Base-by-base conservation (phyloP, 2,329 filamentous ascomycete genomes). In the Aureobasidium pullulans region DNA sequence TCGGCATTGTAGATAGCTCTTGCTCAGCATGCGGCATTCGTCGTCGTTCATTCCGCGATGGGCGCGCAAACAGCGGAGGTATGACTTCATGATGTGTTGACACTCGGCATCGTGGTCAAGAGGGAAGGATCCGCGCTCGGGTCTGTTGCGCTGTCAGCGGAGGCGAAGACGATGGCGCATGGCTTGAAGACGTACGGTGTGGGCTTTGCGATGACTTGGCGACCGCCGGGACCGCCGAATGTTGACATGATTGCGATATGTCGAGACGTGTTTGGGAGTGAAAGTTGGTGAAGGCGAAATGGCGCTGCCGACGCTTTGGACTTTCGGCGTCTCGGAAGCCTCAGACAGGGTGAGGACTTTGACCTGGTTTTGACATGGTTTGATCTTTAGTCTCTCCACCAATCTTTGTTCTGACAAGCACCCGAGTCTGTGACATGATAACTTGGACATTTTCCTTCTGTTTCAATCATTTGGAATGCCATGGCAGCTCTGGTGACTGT, bases 101-200 rank as follows among this genome's bases (percentile, higher is more conserved):
- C 94, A 99, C 78, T 99, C 94, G 69, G 90, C 90, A 73, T 96
- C 91, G 68, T 96, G 92, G 73, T 97, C 93, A 59, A 97, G 84
- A n/a, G 93, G 93, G 70, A 97, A 97, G 68, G 90, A 95, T 59
- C 93, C 93, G 67, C 92, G 86, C 72, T 96, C 89, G 5, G 93
- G 93, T 60, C 90, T 94, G 66, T 23, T 72, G 96, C 91, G 68
- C 96, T 91, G 73, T 97, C 93, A 47, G 37, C 57, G 36, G 19
- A 19, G 29, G 48, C 7, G 11, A 11, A 11, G 23, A 4, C 19
- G 46, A 32, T 44, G 28, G 39, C 48, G 19, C 42, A 23, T 32
- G 29, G 52, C 7, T 9, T 10, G 9, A 3, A 4, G 15, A 19
- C 85, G 73, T 76, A 88, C 83, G 88, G 88, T 23, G 80, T 84